A percentile compares a stretch with the other conserved stretches of the same genome.
Evolutionary conservation across 345 rosid genomes (phyloP).

Genomic region (Lepidium sativum): DNA sequence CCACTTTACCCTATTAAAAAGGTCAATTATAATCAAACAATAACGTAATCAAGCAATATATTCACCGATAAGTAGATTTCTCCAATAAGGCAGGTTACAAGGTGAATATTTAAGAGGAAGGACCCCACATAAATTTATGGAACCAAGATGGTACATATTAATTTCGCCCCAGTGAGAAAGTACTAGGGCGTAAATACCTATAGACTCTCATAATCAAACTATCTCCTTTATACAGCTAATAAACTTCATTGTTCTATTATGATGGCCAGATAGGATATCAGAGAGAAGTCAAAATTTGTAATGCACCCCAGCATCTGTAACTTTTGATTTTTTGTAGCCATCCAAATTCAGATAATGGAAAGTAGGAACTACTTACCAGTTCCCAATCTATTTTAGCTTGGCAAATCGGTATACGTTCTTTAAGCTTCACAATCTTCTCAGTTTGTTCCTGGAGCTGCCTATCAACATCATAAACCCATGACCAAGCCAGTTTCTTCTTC

Average conservation of each 20-base stretch:
- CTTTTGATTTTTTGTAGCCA: background rate
- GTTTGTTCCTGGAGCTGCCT: conserved; percentile 52
- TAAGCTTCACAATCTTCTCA: conserved; percentile 53
- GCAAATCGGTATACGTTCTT: conserved; percentile 75
- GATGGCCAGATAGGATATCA: background rate
- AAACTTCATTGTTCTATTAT: background rate
- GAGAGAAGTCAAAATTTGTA: background rate
- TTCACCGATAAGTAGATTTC: background rate
- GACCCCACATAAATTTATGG: conserved; percentile 1
- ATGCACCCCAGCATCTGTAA: background rate
- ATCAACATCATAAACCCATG: conserved; percentile 84
- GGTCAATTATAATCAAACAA: conserved; percentile 5
- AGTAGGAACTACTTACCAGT: conserved; percentile 44
- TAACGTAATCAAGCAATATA: background rate
- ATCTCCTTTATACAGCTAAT: background rate
- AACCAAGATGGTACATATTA: background rate
- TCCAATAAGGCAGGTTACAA: background rate
- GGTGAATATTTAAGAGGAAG: background rate
- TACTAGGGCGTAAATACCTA: background rate
- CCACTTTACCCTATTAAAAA: conserved; percentile 47
- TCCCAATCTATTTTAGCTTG: conserved; percentile 81
- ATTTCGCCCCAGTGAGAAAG: background rate
- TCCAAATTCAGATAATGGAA: background rate
- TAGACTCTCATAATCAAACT: conserved; percentile 2
- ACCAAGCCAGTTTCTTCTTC: conserved; percentile 90